Conservation (phyloP, 495 filamentous ascomycete species). For the Cudoniella acicularis region DNA sequence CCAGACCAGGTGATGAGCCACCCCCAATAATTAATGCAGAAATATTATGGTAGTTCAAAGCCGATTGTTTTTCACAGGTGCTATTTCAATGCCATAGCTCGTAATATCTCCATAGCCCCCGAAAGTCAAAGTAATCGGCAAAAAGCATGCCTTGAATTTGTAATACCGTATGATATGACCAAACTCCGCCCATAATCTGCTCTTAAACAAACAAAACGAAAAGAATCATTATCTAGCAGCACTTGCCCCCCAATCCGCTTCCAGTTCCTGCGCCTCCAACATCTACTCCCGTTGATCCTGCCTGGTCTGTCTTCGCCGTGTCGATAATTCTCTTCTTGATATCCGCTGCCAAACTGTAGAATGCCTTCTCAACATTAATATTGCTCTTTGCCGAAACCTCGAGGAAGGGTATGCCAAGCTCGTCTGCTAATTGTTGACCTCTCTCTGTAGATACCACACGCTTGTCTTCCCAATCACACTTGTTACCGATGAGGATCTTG, state of each 20-base stretch:
- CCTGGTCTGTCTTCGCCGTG: conserved; percentile 73
- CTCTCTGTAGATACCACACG: conserved; percentile 87
- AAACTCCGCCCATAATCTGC: conserved; percentile 29
- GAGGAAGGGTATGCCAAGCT: conserved; percentile 96
- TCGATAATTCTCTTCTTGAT: conserved; percentile 96
- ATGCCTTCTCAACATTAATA: conserved; percentile 99
- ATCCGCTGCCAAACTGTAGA: conserved; percentile 90
- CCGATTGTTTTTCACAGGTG: background rate
- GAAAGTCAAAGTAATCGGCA: conserved; percentile 1
- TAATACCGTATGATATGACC: conserved; percentile 28
- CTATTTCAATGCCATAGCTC: background rate
- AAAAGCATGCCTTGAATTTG: conserved; percentile 22
- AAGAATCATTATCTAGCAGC: conserved; percentile 59
- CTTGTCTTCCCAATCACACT: conserved; percentile 99
- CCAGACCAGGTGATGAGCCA: conserved; percentile 20
- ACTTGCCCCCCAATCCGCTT: conserved; percentile 68
- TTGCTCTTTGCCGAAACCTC: conserved; percentile 98
- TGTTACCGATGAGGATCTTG: conserved; percentile 99
- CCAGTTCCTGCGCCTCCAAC: conserved; percentile 61
- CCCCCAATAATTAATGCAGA: conserved; percentile 38
- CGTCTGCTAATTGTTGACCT: conserved; percentile 89
- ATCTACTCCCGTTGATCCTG: conserved; percentile 61
- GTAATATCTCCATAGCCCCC: background rate
- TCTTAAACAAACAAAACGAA: conserved; percentile 22
- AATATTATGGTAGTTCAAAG: conserved; percentile 42